Percentiles rank a stretch among this genome's conserved stretches.
Evolutionary conservation across 208 protist genomes (phyloP).

Genomic region (Sergeia podlipaevii): DNA sequence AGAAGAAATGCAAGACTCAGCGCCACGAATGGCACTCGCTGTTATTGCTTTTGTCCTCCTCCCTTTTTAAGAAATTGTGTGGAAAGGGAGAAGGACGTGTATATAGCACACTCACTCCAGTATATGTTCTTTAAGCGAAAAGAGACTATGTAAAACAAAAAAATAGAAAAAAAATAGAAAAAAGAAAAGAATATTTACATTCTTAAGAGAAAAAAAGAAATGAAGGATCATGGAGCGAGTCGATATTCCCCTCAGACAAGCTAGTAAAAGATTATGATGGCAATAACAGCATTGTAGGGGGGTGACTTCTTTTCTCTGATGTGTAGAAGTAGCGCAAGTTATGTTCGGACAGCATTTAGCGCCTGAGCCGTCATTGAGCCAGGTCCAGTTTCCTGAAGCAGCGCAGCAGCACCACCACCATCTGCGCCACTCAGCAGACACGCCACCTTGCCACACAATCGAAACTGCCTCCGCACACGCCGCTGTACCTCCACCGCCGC

Average conservation of each 20-base stretch:
- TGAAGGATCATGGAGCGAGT: no score
- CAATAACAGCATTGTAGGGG: no score
- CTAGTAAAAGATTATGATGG: no score
- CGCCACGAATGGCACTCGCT: no score
- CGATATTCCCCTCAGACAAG: no score
- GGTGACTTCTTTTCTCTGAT: background rate
- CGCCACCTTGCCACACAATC: background rate
- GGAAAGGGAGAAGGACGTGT: background rate
- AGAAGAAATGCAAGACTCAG: no score
- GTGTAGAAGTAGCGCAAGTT: no score
- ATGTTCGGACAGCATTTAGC: slow-evolving; percentile 14
- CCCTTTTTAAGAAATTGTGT: background rate
- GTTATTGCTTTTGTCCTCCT: background rate
- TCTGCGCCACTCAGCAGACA: background rate
- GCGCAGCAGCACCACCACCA: slow-evolving; percentile 1
- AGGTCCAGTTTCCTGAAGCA: slow-evolving; percentile 13
- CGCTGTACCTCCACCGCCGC: no score
- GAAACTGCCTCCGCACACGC: no score
- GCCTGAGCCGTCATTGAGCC: slow-evolving; percentile 11
- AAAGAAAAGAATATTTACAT: background rate
- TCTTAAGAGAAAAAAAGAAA: background rate
- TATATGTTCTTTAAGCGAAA: no score
- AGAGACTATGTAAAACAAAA: background rate
- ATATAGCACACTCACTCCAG: no score
- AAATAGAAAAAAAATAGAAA: slow-evolving; percentile 1